These are phyloP conservation scores for Solanum dulcamara DNA, from an alignment of 257 asterid genomes.

Conservation along the genomic window DNA sequence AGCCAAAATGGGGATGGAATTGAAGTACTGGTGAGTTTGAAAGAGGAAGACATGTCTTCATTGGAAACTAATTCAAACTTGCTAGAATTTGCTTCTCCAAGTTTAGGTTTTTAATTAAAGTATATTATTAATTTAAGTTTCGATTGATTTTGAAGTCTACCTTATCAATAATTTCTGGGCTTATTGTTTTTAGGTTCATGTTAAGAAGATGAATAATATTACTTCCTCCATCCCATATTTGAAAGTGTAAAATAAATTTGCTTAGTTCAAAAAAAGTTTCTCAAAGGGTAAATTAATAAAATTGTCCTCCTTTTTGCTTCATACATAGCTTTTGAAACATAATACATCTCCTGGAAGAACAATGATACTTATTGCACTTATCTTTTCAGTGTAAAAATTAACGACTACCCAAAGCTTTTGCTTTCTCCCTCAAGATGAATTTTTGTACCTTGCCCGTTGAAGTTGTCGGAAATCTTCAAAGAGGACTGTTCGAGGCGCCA, in stretches of 20 bases:
- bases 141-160: neutral
- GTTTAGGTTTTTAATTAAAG: neutral
- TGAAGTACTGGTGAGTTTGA: neutral
- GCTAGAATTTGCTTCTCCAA: neutral
- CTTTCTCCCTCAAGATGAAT: constrained; percentile 12
- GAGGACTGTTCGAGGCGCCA: constrained; percentile 19
- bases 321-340: neutral
- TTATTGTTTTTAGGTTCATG: too few species aligned
- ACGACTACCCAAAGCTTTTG: constrained; percentile 26
- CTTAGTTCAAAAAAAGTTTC: too few species aligned
- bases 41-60: neutral
- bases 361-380: neutral
- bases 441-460: constrained; percentile 26
- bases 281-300: too few species aligned
- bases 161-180: neutral
- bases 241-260: too few species aligned
- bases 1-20: neutral
- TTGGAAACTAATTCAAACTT: neutral
- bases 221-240: too few species aligned
- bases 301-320: neutral
- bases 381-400: neutral
- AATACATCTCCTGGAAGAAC: neutral
- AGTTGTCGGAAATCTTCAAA: constrained; percentile 24
- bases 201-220: too few species aligned
- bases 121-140: neutral